Base-by-base conservation (phyloP, 305 asterid genomes). In the Solanum aculeatissimum region DNA sequence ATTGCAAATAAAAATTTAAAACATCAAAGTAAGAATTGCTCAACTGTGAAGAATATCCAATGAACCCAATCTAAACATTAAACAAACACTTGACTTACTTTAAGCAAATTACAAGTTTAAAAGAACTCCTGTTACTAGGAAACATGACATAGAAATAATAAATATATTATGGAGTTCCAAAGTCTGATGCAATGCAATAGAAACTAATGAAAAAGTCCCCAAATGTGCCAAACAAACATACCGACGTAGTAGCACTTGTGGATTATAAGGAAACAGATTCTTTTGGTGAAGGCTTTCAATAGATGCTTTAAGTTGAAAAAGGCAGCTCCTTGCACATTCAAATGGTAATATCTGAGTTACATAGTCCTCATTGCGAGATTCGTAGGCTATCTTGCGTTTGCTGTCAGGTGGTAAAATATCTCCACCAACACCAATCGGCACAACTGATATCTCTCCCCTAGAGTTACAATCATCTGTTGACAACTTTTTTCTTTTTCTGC, bases 241-340 rank as follows among this genome's bases (percentile, higher is more conserved):
- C 99, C 98, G 95, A 23, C 79, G 88, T 77, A 97, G 88, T 84
- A 97, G 95, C 80, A 89, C 98, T 87, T 88, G 87, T 10, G 98
- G 98, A 86, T 95, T 94, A 85, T 97, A 97, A 1, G 98, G 98
- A 86, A 97, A 95, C 71, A 97, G 86, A 21, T 89, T 88, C 89
- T 94, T 97, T 81, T 87, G 91, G 92, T 91, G 82, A 82, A 97
- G 97, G 81, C 86, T 91, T 84, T 89, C 88, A 60, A 97, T 87
- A 82, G 98, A 95, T 80, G 87, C 85, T 89, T 86, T 91, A 83
- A 97, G 87, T 21, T 92, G 91, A 87, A 89, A 86, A 91, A 97
- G 93, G 85, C 98, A 97, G 85, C 91, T 89, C 87, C 90, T 90
- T 47, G 95, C 95, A 87, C 87, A 91, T 79, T 86, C 82, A 86